phyloP scores from a whole-genome alignment of 495 filamentous ascomycete genomes.

The Tuber melanosporum region DNA sequence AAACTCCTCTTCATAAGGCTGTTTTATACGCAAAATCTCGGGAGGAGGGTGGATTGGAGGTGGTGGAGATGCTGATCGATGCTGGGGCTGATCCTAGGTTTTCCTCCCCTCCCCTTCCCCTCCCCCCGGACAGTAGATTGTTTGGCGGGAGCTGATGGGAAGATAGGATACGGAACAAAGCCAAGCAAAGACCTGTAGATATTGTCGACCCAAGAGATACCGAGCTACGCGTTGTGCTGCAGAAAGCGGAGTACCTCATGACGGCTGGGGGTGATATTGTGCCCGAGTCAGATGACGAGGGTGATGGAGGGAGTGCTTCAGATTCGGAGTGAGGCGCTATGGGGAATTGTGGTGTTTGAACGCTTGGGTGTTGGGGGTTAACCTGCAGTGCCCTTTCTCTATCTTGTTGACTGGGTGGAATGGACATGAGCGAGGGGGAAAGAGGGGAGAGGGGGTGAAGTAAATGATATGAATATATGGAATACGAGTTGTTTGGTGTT shows the following conservation, averaged over 20 bases:
- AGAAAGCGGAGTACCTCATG: slow-evolving; percentile 67
- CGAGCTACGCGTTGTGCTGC: slow-evolving; percentile 60
- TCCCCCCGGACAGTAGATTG: background rate
- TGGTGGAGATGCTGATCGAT: slow-evolving; percentile 87
- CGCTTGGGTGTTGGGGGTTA: background rate
- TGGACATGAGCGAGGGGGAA: background rate
- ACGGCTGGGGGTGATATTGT: slow-evolving; percentile 38
- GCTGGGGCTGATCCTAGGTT: slow-evolving; percentile 72
- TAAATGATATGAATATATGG: background rate
- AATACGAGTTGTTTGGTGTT: background rate
- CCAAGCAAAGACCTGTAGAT: slow-evolving; percentile 60
- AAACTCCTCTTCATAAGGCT: slow-evolving; percentile 85
- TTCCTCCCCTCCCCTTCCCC: slow-evolving; percentile 33
- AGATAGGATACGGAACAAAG: slow-evolving; percentile 60
- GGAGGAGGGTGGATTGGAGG: slow-evolving; percentile 56
- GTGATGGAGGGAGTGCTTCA: slow-evolving; percentile 32
- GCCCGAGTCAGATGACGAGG: slow-evolving; percentile 38
- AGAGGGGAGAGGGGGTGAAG: background rate
- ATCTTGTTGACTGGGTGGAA: background rate
- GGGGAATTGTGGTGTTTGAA: background rate
- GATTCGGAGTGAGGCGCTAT: slow-evolving; percentile 14
- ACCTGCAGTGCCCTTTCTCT: background rate
- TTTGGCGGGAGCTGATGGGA: slow-evolving; percentile 15
- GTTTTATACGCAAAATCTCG: slow-evolving; percentile 77
- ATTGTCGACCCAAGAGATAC: slow-evolving; percentile 67